These are phyloP conservation scores for Kandelia obovata DNA, from an alignment of 345 rosid species.

Conservation along the genomic window DNA sequence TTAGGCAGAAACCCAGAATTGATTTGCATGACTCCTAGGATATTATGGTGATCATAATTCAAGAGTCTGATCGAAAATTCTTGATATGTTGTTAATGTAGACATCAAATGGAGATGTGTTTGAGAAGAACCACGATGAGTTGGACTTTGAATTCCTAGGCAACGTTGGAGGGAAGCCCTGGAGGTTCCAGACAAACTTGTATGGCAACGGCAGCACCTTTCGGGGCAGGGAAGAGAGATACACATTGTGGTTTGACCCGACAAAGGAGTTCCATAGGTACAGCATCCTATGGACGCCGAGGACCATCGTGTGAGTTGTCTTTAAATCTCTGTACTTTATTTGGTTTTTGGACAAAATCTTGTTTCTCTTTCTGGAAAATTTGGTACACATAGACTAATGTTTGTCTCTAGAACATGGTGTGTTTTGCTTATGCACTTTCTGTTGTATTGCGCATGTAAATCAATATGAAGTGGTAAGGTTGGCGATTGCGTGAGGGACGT, in stretches of 20 bases:
- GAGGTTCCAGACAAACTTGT: conserved; percentile 91
- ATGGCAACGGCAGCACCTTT: conserved; percentile 83
- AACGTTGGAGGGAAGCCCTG: conserved; percentile 79
- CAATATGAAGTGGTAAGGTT: not conserved
- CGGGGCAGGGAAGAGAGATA: conserved; percentile 95
- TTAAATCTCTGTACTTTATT: not conserved
- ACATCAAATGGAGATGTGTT: conserved; percentile 83
- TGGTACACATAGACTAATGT: not conserved
- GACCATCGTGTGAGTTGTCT: conserved; percentile 61
- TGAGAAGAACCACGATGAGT: conserved; percentile 77
- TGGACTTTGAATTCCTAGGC: conserved; percentile 93
- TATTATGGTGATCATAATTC: not conserved
- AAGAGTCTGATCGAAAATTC: not conserved
- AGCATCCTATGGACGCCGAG: conserved; percentile 82
- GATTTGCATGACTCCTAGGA: no score
- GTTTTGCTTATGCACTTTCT: not conserved
- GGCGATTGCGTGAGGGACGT: conserved; percentile 21
- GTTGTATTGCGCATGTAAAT: no score
- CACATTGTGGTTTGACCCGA: conserved; percentile 89
- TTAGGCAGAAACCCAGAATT: no score
- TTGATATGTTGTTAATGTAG: conserved; percentile 24
- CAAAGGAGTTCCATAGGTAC: conserved; percentile 75
- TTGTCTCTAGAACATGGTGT: not conserved
- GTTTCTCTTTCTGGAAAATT: not conserved
- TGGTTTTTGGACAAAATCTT: not conserved